phyloP scores from a whole-genome alignment of 768 basidiomycete genomes.

The Pleurotus tuoliensis region DNA sequence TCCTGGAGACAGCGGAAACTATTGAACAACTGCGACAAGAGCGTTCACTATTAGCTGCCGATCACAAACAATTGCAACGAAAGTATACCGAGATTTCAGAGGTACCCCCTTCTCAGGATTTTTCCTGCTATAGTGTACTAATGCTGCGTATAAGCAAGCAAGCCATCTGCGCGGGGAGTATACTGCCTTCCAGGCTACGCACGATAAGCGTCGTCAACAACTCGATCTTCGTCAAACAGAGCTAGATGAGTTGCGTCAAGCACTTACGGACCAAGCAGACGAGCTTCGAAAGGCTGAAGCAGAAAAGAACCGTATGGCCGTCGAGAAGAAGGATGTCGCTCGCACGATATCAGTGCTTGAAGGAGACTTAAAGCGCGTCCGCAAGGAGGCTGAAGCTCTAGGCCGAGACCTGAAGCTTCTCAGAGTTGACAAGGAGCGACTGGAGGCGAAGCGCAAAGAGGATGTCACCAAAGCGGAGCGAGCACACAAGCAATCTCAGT shows the following conservation, averaged over 20 bases:
- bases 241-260: slow-evolving; percentile 71
- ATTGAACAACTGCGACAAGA: slow-evolving; percentile 79
- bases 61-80: slow-evolving; percentile 72
- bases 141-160: slow-evolving; percentile 38
- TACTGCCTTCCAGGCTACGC: slow-evolving; percentile 55
- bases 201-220: slow-evolving; percentile 69
- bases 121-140: neutral
- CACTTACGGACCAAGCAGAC: slow-evolving; percentile 54
- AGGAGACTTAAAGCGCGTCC: slow-evolving; percentile 70
- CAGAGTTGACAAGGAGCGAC: slow-evolving; percentile 61
- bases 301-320: slow-evolving; percentile 58
- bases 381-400: slow-evolving; percentile 72
- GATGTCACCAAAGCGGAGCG: slow-evolving; percentile 57
- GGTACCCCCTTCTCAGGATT: slow-evolving; percentile 33
- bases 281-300: slow-evolving; percentile 61
- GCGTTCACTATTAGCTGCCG: slow-evolving; percentile 60
- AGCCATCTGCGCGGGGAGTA: slow-evolving; percentile 63
- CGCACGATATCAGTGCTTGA: slow-evolving; percentile 66
- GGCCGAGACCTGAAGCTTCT: slow-evolving; percentile 72
- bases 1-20: slow-evolving; percentile 63
- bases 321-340: slow-evolving; percentile 64
- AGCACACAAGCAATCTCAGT: slow-evolving; percentile 61
- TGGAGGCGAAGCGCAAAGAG: slow-evolving; percentile 50
- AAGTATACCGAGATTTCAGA: slow-evolving; percentile 64
- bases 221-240: slow-evolving; percentile 69